These are phyloP conservation scores for Trypanosoma caninum DNA, from an alignment of 208 protist species.

Conservation along the genomic window DNA sequence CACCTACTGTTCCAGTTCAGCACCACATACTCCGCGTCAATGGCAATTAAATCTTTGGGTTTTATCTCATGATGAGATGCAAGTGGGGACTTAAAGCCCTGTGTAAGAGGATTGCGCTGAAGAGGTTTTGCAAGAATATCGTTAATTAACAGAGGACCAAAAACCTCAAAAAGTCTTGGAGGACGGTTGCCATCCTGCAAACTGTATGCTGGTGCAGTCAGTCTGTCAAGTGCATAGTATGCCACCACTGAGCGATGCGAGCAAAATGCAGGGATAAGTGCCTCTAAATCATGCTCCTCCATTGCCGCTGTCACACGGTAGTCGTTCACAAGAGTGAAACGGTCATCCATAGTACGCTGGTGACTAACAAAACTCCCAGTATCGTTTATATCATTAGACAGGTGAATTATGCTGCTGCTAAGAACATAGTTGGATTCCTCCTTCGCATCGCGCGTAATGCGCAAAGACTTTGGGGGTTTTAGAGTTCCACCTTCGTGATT, in stretches of 20 bases:
- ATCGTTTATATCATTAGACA: slow-evolving; percentile 85
- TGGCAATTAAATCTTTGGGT: slow-evolving; percentile 72
- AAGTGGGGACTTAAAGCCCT: slow-evolving; percentile 72
- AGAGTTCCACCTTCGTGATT: slow-evolving; percentile 88
- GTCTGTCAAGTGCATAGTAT: slow-evolving; percentile 79
- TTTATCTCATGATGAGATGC: slow-evolving; percentile 65
- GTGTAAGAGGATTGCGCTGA: slow-evolving; percentile 45
- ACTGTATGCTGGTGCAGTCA: slow-evolving; percentile 58
- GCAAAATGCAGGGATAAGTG: slow-evolving; percentile 65
- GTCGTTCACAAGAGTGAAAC: slow-evolving; percentile 83
- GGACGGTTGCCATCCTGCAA: slow-evolving; percentile 59
- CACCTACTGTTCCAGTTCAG: slow-evolving; percentile 59
- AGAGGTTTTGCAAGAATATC: slow-evolving; percentile 72
- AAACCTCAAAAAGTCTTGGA: slow-evolving; percentile 73
- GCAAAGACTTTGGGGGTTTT: slow-evolving; percentile 77
- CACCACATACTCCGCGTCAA: slow-evolving; percentile 90
- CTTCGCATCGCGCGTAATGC: slow-evolving; percentile 74
- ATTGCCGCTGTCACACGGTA: slow-evolving; percentile 79
- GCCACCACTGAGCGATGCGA: slow-evolving; percentile 78
- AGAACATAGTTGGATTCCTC: slow-evolving; percentile 88
- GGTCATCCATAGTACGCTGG: slow-evolving; percentile 80
- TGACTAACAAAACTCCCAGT: slow-evolving; percentile 87
- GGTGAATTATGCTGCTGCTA: slow-evolving; percentile 85
- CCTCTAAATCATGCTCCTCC: slow-evolving; percentile 72
- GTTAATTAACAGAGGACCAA: slow-evolving; percentile 76